phyloP scores from a whole-genome alignment of 768 basidiomycete genomes.

The Mycena filopes region DNA sequence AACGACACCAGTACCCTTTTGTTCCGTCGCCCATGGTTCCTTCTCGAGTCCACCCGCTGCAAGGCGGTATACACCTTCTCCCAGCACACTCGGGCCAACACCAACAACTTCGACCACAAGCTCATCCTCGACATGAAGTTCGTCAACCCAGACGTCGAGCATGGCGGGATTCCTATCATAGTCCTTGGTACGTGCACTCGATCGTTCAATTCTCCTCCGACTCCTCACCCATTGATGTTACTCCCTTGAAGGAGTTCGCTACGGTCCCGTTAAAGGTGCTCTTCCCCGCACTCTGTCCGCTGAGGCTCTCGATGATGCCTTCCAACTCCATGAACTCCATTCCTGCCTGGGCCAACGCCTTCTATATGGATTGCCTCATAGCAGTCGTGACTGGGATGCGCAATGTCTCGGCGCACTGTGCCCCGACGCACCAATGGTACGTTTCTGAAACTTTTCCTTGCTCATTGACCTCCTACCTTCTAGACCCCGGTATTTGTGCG shows the following conservation, averaged over 20 bases:
- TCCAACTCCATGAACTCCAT: not conserved
- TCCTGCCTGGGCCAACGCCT: constrained; percentile 2
- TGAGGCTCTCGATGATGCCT: not conserved
- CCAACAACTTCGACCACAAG: constrained; percentile 12
- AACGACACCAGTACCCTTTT: not conserved
- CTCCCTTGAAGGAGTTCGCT: not conserved
- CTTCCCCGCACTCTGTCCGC: not conserved
- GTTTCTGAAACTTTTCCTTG: not conserved
- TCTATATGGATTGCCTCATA: not conserved
- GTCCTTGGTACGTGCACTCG: not conserved
- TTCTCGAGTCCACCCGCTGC: not conserved
- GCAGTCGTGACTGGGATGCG: not conserved
- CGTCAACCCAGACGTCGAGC: constrained; percentile 1
- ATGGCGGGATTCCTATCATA: not conserved
- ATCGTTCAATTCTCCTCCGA: no score
- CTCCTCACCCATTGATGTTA: not conserved
- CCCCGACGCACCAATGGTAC: not conserved
- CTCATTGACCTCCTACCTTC: not conserved
- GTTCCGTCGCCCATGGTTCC: constrained; percentile 3
- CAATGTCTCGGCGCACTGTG: not conserved
- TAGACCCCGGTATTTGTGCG: no score
- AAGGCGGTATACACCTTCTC: not conserved
- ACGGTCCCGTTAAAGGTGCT: not conserved
- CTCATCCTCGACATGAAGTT: constrained; percentile 11
- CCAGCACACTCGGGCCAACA: not conserved